Base-by-base conservation (phyloP, 371 early-diverging fungal genomes). In the Lichtheimia ornata region DNA sequence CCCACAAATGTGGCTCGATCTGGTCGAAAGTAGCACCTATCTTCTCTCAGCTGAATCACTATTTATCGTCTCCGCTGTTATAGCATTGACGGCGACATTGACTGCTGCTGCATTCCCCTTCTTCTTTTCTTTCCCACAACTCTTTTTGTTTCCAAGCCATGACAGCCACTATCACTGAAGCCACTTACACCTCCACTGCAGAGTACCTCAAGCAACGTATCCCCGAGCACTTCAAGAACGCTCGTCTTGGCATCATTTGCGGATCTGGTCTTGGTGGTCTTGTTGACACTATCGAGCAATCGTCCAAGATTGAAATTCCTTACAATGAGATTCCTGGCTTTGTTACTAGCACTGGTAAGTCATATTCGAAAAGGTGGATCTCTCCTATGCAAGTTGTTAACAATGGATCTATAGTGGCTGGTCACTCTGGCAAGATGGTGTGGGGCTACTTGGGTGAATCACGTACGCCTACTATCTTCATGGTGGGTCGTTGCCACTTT, bases 211-310 rank as follows among this genome's bases (percentile, higher is more conserved):
- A 57, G 5, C 49, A 66, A 5, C 63, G 54, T 2, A 50, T 82
- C 4, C 79, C 82, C 2, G 61, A 70, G 5, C 60, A 71, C 9
- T 78, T 78, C 42, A 65, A 79, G 17, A 59, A 53, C 30, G 72
- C 71, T 49, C 78, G 87, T 61, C 79, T 96, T 56, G 95, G 89
- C 62, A 89, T 97, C 56, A 87, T 97, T 67, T 97, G 97, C 72
- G 97, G 97, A 44, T 90, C 92, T 45, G 97, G 97, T 15, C 84
- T 97, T 42, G 91, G 94, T 65, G 90, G 93, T 42, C 86, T 97
- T 28, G 94, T 88, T 25, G 83, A 87, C 50, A 87, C 88, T 42
- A 83, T 96, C 27, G 88, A 89, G 56, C 80, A 77, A 60, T 59
- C 63, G 3, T 67, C 79, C 22, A 79, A 78, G 56, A 71, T 89